Conservation (phyloP, 768 basidiomycete genomes). For the Boletus vinaceobasis region DNA sequence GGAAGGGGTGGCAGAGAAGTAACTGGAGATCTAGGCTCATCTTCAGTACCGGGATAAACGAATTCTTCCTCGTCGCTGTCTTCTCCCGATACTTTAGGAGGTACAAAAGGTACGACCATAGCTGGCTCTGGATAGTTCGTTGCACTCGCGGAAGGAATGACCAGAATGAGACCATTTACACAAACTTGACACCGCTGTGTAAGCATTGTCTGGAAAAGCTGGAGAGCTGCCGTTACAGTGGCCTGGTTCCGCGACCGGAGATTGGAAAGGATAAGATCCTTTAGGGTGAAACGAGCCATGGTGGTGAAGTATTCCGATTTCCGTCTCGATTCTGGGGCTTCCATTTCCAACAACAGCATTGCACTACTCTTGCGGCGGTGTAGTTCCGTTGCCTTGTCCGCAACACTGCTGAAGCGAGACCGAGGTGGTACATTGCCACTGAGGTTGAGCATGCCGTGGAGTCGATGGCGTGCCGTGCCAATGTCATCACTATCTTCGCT, state of each 20-base stretch:
- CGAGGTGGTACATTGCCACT: slow-evolving; percentile 33
- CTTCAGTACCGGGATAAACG: slow-evolving; percentile 37
- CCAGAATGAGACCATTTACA: slow-evolving; percentile 64
- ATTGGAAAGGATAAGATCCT: slow-evolving; percentile 82
- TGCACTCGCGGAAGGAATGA: slow-evolving; percentile 65
- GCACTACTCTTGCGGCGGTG: slow-evolving; percentile 80
- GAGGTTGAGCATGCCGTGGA: slow-evolving; percentile 42
- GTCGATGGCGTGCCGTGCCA: slow-evolving; percentile 43
- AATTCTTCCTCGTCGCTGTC: slow-evolving; percentile 54
- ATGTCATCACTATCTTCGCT: slow-evolving; percentile 80
- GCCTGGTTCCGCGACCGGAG: slow-evolving; percentile 62
- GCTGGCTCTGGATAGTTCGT: slow-evolving; percentile 71
- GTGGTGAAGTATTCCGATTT: slow-evolving; percentile 83
- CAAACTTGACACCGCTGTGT: slow-evolving; percentile 62
- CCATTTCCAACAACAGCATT: slow-evolving; percentile 85
- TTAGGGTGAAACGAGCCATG: slow-evolving; percentile 85
- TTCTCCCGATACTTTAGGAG: slow-evolving; percentile 27
- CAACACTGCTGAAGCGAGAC: slow-evolving; percentile 24
- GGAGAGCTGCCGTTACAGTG: slow-evolving; percentile 73
- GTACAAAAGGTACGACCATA: slow-evolving; percentile 29
- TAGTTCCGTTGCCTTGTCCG: slow-evolving; percentile 44
- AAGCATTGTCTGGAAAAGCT: slow-evolving; percentile 76
- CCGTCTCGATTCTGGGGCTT: slow-evolving; percentile 67
- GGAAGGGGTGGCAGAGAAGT: slow-evolving; percentile 24
- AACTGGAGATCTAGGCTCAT: slow-evolving; percentile 13